These are phyloP conservation scores for Psophocarpus tetragonolobus DNA, from an alignment of 306 rosid species.

Conservation along the genomic window DNA sequence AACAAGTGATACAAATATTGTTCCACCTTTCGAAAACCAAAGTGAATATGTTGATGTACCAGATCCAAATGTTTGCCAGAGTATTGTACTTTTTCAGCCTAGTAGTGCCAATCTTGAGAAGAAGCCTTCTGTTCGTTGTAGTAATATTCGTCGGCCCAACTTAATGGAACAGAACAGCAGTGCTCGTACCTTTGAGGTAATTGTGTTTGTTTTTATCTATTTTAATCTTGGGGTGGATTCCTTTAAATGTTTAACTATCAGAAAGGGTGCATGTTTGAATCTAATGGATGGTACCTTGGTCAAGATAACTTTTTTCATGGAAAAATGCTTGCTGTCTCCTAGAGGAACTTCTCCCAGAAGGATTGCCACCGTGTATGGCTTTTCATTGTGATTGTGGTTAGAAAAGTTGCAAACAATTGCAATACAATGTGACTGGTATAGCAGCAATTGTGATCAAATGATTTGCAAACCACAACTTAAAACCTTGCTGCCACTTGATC, in stretches of 20 bases:
- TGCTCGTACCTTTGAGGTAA: slow-evolving; percentile 65
- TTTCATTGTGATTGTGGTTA: not conserved
- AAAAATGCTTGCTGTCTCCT: not conserved
- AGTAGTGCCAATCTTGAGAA: slow-evolving; percentile 38
- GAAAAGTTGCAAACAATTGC: not conserved
- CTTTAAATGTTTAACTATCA: slow-evolving; percentile 25
- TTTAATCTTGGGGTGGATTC: slow-evolving; percentile 18
- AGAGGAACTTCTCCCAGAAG: not conserved
- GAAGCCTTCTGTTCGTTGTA: slow-evolving; percentile 30
- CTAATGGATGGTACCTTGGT: slow-evolving; percentile 13
- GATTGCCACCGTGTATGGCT: not conserved
- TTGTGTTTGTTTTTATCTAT: slow-evolving; percentile 17
- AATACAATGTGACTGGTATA: not conserved
- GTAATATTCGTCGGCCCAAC: slow-evolving; percentile 39
- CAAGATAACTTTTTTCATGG: not conserved
- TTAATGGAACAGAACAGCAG: slow-evolving; percentile 60
- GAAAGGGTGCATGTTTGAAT: not conserved
- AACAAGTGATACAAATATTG: slow-evolving; percentile 27
- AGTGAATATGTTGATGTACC: slow-evolving; percentile 23
- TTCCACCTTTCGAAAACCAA: slow-evolving; percentile 42
- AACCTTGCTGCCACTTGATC: slow-evolving; percentile 11
- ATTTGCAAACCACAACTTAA: not conserved
- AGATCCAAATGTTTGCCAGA: slow-evolving; percentile 36
- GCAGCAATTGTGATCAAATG: not conserved
- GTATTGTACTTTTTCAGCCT: slow-evolving; percentile 35